A percentile compares a stretch with the other conserved stretches of the same genome.
These are phyloP conservation scores for Acanthochlamys bracteata DNA, from an alignment of 106 monocot genomes.

Conservation along the genomic window DNA sequence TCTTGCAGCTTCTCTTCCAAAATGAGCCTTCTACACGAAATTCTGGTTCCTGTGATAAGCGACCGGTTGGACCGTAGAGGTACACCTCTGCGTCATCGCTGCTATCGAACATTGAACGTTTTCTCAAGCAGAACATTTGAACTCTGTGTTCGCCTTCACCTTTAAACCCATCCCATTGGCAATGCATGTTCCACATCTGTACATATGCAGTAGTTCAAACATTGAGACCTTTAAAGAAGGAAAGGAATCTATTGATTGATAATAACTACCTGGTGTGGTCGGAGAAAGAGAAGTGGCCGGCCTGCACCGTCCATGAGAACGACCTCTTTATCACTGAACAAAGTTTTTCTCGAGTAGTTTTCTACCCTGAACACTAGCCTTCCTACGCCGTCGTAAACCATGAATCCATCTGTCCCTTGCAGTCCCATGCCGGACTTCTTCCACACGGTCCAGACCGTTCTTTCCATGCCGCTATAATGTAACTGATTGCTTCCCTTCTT, in stretches of 20 bases:
- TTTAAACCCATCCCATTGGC: conserved; percentile 58
- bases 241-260: no score
- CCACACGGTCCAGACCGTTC: conserved; percentile 59
- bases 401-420: conserved; percentile 84
- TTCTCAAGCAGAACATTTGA: conserved; percentile 58
- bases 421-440: conserved; percentile 91
- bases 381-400: conserved; percentile 50
- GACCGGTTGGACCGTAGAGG: conserved; percentile 3
- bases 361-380: conserved; percentile 68
- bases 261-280: no score
- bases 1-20: conserved; percentile 47
- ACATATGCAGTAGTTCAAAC: no score
- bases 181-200: conserved; percentile 66
- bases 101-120: conserved; percentile 33
- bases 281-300: no score
- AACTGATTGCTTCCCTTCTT: conserved; percentile 4
- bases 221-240: no score
- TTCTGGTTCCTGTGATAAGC: conserved; percentile 8
- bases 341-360: conserved; percentile 75
- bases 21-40: conserved; percentile 61
- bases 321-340: conserved; percentile 37
- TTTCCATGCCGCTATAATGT: background rate
- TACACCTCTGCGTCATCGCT: conserved; percentile 39
- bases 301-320: background rate
- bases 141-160: conserved; percentile 15